Percentiles rank a stretch among this genome's conserved stretches.
Conservation (phyloP, 1,139 yeast genomes). For the Candida sp. region DNA sequence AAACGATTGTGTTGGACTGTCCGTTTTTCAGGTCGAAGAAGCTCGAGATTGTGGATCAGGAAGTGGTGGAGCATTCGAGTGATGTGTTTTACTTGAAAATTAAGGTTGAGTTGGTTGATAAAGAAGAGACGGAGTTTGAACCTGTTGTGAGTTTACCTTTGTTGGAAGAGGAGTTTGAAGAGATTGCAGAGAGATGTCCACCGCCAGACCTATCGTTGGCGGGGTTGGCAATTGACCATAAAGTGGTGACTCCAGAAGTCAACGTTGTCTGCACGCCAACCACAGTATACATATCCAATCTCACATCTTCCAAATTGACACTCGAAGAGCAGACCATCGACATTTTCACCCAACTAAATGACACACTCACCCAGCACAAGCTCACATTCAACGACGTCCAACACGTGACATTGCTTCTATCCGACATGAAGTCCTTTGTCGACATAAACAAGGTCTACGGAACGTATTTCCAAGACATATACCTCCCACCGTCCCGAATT, state of each 20-base stretch:
- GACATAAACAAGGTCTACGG: conserved; percentile 65
- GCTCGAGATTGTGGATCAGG: conserved; percentile 47
- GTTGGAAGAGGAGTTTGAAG: conserved; percentile 53
- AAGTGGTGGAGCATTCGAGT: conserved; percentile 50
- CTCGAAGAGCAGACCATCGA: conserved; percentile 51
- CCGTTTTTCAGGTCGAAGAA: conserved; percentile 69
- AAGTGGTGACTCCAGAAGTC: conserved; percentile 6
- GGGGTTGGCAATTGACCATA: neutral
- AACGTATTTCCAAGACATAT: conserved; percentile 53
- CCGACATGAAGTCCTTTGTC: conserved; percentile 67
- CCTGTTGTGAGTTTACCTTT: conserved; percentile 46
- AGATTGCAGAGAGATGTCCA: conserved; percentile 19
- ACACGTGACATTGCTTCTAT: conserved; percentile 61
- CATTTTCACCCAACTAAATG: conserved; percentile 48
- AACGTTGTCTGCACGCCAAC: conserved; percentile 20
- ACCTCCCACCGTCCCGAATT: conserved; percentile 85
- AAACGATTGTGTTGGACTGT: conserved; percentile 88
- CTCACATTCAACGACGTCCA: conserved; percentile 48
- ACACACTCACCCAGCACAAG: conserved; percentile 27
- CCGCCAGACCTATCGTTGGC: conserved; percentile 2
- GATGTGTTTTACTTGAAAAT: conserved; percentile 71
- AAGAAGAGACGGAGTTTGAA: conserved; percentile 29
- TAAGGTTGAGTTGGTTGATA: conserved; percentile 45
- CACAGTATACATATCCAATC: conserved; percentile 55
- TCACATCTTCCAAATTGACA: conserved; percentile 27